Base-by-base conservation (phyloP, 768 basidiomycete genomes). In the Naematelia encephala region DNA sequence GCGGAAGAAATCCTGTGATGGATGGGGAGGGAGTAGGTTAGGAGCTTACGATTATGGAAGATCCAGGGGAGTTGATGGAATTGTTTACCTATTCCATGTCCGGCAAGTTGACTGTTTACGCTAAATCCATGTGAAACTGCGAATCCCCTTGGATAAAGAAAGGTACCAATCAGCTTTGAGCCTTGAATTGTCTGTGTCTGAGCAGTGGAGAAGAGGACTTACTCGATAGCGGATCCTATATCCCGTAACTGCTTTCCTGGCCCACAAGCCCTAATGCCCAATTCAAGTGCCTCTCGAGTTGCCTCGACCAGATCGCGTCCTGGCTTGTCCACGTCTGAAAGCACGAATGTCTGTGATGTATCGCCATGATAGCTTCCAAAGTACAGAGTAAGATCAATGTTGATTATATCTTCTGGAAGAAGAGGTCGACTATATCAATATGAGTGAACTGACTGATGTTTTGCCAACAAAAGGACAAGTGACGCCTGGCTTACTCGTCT, bases 31-130 rank as follows among this genome's bases (percentile, higher is more conserved):
- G n/a, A n/a, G n/a, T n/a, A n/a, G n/a, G n/a, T n/a, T n/a, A n/a
- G n/a, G n/a, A n/a, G n/a, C 85, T 57, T 68, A 89, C 90, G 64
- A 61, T 84, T 81, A 73, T 94, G 91, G 19, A 87, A 73, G 65
- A 94, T 89, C 86, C 86, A 92, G 0, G 92, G 92, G 19, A 83
- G 80, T 28, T 83, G 80, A 72, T 96, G 92, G 63, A 96, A 96
- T 5, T 81, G 80, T 8, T 79, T 81, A 5, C 91, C 90, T 48
- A 96, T 92, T 0, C 92, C 91, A 74, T 96, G 92, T 2, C 92
- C 91, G 0, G 83, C 83, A 63, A 91, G 89, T 47, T 87, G 82
- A 4, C 82, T 78, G 26, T 86, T 89, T 13, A 91, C 82, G 1
- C 82, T 86, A 67, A 84, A 89, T 5, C 80, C 81, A 48, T 73